A percentile compares a stretch with the other conserved stretches of the same genome.
These are phyloP conservation scores for Sungouiella blattae DNA, from an alignment of 805 yeast genomes.

Conservation along the genomic window DNA sequence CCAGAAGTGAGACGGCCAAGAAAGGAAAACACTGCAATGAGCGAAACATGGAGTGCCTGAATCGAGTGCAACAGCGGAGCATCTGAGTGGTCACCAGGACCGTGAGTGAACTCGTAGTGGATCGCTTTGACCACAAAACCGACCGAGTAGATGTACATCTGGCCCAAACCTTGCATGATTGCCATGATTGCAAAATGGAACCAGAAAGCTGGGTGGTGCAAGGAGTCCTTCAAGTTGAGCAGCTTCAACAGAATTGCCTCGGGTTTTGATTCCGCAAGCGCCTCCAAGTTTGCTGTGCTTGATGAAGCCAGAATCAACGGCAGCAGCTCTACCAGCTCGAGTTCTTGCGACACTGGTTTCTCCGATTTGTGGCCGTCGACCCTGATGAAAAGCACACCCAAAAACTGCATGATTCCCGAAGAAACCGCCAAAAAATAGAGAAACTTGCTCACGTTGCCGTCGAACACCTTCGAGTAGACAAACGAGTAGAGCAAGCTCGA, in stretches of 20 bases:
- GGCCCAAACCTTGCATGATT: constrained; percentile 35
- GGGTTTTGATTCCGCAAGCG: background rate
- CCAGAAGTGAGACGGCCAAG: constrained; percentile 31
- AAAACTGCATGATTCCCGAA: constrained; percentile 21
- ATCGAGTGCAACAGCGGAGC: constrained; percentile 16
- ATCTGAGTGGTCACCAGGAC: background rate
- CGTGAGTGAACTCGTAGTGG: constrained; percentile 7
- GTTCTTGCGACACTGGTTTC: background rate
- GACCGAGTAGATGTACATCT: constrained; percentile 34
- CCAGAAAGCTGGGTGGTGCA: constrained; percentile 30
- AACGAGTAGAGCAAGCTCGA: constrained; percentile 25
- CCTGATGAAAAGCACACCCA: constrained; percentile 30
- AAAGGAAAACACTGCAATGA: constrained; percentile 30
- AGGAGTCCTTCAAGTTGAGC: constrained; percentile 17
- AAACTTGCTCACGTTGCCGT: constrained; percentile 22
- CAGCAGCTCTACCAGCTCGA: constrained; percentile 1
- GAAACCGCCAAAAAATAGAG: constrained; percentile 21
- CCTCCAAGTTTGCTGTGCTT: background rate
- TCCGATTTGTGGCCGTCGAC: constrained; percentile 21
- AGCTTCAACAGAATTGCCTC: constrained; percentile 9
- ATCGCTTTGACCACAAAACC: constrained; percentile 31
- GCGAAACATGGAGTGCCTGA: constrained; percentile 33
- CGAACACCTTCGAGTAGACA: constrained; percentile 17
- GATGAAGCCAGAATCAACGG: background rate
- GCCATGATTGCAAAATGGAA: constrained; percentile 29